Evolutionary conservation across 768 basidiomycete genomes (phyloP).

Genomic region (Boletus edulis): DNA sequence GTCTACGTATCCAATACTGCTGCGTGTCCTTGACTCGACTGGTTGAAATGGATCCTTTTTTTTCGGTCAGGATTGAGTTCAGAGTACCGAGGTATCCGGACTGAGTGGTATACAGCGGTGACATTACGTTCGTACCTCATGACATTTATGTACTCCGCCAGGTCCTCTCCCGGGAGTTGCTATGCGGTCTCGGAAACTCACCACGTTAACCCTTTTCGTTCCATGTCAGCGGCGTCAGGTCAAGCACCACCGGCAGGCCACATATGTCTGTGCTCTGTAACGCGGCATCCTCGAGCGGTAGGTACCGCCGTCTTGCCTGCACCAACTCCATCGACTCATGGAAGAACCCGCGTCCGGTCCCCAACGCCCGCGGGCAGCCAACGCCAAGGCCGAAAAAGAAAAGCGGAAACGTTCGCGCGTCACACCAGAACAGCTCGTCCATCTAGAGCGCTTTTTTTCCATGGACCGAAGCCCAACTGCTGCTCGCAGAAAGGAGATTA

Average conservation of each 20-base stretch:
- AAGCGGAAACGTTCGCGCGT: conserved; percentile 77
- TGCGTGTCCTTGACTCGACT: neutral
- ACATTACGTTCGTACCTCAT: too few species aligned
- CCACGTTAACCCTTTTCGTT: conserved; percentile 25
- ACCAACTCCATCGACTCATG: conserved; percentile 22
- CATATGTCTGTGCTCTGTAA: conserved; percentile 28
- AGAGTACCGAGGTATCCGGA: neutral
- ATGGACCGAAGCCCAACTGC: conserved; percentile 72
- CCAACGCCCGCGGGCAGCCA: conserved; percentile 33
- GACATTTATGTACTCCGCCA: conserved; percentile 14
- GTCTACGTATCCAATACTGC: neutral
- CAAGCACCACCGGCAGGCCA: conserved; percentile 17
- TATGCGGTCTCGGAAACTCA: conserved; percentile 29
- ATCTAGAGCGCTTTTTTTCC: conserved; percentile 69
- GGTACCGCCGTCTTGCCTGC: conserved; percentile 23
- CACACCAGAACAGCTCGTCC: conserved; percentile 75
- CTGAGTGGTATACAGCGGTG: neutral
- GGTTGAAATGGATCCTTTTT: neutral
- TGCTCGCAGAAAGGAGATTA: conserved; percentile 68
- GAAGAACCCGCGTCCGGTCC: conserved; percentile 36
- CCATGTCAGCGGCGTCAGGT: conserved; percentile 29
- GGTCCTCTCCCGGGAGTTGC: conserved; percentile 28
- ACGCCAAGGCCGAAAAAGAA: conserved; percentile 42
- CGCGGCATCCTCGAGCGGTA: conserved; percentile 16
- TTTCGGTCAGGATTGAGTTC: too few species aligned